Conservation (phyloP, 352 stramenopile species). For the Globisporangium acanthophoron region DNA sequence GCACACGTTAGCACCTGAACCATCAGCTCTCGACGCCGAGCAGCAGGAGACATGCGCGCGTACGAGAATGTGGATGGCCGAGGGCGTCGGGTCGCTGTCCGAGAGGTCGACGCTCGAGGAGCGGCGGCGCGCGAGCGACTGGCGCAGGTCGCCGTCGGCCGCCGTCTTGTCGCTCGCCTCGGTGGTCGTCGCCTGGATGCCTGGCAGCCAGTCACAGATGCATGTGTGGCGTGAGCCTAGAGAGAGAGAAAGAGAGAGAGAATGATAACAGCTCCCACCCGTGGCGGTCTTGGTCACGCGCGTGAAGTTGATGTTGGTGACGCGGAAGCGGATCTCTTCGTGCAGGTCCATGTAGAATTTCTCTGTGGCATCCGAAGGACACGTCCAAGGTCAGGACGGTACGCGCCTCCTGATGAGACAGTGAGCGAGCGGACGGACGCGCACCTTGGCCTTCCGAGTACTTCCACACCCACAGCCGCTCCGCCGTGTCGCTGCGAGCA, state of each 20-base stretch:
- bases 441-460: slow-evolving; percentile 76
- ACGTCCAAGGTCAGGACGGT: no score
- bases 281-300: slow-evolving; percentile 85
- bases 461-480: slow-evolving; percentile 84
- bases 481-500: slow-evolving; percentile 53
- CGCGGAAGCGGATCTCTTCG: slow-evolving; percentile 82
- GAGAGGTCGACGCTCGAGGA: slow-evolving; percentile 84
- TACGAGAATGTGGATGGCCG: slow-evolving; percentile 80
- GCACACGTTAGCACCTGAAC: background rate
- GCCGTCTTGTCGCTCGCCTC: slow-evolving; percentile 66
- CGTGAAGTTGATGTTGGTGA: slow-evolving; percentile 89
- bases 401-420: background rate
- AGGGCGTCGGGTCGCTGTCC: slow-evolving; percentile 76
- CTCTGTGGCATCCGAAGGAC: slow-evolving; percentile 21
- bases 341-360: slow-evolving; percentile 88
- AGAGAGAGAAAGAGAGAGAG: background rate
- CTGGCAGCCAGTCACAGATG: slow-evolving; percentile 11
- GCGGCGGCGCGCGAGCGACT: slow-evolving; percentile 60
- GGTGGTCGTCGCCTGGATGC: slow-evolving; percentile 81
- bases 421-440: background rate
- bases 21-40: background rate
- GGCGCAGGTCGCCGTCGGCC: slow-evolving; percentile 58
- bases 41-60: slow-evolving; percentile 4
- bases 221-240: background rate
- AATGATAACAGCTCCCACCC: slow-evolving; percentile 17